Evolutionary conservation across 2,329 filamentous ascomycete genomes (phyloP), one percentile per base, ranked within the genome.

Genomic region (Dactylella cylindrospora): DNA sequence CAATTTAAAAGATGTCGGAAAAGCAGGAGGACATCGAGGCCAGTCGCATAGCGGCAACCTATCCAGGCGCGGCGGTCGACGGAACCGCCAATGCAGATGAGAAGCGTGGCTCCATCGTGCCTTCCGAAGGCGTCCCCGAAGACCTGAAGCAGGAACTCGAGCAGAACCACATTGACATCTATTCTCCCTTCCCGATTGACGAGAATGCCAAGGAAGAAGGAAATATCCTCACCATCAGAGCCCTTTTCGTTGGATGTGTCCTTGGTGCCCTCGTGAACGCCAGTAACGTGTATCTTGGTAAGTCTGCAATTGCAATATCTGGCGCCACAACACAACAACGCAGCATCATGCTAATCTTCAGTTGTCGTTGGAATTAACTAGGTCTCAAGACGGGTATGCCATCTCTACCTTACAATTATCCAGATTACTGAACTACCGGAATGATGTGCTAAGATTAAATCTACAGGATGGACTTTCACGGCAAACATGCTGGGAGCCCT

Each of bases 211-310:
- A 69, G 35, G 75, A 77, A 46, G 75, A 78, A 65, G 68, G 73
- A 9, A 72, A 75, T 64, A 79, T 81, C 44, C 67, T 84, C 38
- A 83, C 80, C 5, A 67, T 79, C 26, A 77, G 81, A 36, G 80
- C 81, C 12, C 71, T 84, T 19, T 53, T 81, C 31, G 72, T 80
- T 26, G 81, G 81, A 38, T 76, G 79, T 50, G 68, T 79, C 33
- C 76, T 81, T 23, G 81, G 81, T 39, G 79, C 77, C 12, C 74
- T 84, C 6, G 80, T 83, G 66, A 82, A 82, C 67, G 79, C 80
- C 7, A 82, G 80, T 55, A 84, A 84, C 68, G 74, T 84, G 33
- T 84, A 84, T 66, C 76, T 84, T 20, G 80, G 80, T 75, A 72
- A 74, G 77, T 76, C 22, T 68, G 67, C 65, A 66, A 68, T 31